phyloP scores from a whole-genome alignment of 805 yeast species.

The Pichia pseudocactophila region DNA sequence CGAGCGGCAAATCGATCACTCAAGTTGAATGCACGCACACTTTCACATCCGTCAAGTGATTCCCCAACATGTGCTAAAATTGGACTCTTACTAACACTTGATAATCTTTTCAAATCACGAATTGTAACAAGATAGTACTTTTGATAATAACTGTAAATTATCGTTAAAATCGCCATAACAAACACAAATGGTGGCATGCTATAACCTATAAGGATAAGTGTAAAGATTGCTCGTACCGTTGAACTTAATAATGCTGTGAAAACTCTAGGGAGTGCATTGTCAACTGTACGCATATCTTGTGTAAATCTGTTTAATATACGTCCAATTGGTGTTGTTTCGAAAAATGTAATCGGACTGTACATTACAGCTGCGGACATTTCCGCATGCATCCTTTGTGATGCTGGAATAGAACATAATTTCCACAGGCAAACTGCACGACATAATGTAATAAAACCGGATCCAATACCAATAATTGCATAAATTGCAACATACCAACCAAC shows the following conservation, averaged over 20 bases:
- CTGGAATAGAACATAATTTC: conserved; percentile 44
- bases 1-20: conserved; percentile 48
- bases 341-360: conserved; percentile 55
- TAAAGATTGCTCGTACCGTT: conserved; percentile 37
- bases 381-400: conserved; percentile 46
- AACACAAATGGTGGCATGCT: conserved; percentile 47
- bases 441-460: conserved; percentile 40
- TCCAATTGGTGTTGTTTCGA: conserved; percentile 64
- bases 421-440: conserved; percentile 40
- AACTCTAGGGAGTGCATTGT: conserved; percentile 46
- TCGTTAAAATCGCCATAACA: conserved; percentile 37
- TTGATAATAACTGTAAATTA: conserved; percentile 64
- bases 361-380: conserved; percentile 46
- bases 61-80: conserved; percentile 79
- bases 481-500: conserved; percentile 41
- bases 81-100: conserved; percentile 63
- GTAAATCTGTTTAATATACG: conserved; percentile 58
- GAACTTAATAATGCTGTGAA: conserved; percentile 40
- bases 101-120: conserved; percentile 70
- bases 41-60: conserved; percentile 65
- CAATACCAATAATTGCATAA: conserved; percentile 48
- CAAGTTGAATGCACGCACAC: conserved; percentile 73
- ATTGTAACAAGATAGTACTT: conserved; percentile 58
- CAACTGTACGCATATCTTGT: conserved; percentile 51
- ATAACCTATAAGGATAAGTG: conserved; percentile 42